phyloP scores from a whole-genome alignment of 192 early-diverging fungal species.

The Rhizophagus clarus region DNA sequence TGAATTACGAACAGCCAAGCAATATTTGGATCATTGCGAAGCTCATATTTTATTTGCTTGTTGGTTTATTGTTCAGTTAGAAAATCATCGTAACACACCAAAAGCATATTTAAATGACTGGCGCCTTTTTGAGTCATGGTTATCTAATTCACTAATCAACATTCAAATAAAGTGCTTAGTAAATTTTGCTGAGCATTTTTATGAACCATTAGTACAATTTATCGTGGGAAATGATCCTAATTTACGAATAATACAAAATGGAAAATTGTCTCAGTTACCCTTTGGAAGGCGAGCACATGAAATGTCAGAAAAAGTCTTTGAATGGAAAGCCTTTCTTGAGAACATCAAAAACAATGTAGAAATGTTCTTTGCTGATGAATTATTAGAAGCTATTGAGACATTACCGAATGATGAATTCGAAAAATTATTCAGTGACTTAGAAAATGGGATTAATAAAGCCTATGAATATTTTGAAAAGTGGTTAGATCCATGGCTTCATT shows the following conservation, averaged over 20 bases:
- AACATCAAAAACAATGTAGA: background rate
- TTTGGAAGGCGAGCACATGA: background rate
- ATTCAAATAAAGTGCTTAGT: too few relatives aligned
- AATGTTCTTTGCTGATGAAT: slow-evolving; percentile 4
- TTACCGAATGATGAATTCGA: background rate
- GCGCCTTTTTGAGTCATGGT: background rate
- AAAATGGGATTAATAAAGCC: slow-evolving; percentile 8
- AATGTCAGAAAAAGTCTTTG: background rate
- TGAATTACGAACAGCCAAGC: background rate
- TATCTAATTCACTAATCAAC: background rate
- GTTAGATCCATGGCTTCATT: background rate
- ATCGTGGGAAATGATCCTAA: background rate
- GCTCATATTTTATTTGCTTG: background rate
- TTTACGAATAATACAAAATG: background rate
- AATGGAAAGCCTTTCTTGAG: background rate
- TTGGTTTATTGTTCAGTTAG: background rate
- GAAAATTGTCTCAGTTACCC: background rate
- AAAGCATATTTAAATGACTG: background rate
- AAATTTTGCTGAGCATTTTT: too few relatives aligned
- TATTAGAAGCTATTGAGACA: background rate
- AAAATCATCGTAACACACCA: slow-evolving; percentile 5
- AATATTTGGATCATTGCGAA: background rate
- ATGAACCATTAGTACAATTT: too few relatives aligned
- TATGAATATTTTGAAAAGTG: background rate
- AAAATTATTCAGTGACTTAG: background rate